These are phyloP conservation scores for Kalmanozyma brasiliensis DNA, from an alignment of 1,284 basidiomycete species.

Conservation along the genomic window DNA sequence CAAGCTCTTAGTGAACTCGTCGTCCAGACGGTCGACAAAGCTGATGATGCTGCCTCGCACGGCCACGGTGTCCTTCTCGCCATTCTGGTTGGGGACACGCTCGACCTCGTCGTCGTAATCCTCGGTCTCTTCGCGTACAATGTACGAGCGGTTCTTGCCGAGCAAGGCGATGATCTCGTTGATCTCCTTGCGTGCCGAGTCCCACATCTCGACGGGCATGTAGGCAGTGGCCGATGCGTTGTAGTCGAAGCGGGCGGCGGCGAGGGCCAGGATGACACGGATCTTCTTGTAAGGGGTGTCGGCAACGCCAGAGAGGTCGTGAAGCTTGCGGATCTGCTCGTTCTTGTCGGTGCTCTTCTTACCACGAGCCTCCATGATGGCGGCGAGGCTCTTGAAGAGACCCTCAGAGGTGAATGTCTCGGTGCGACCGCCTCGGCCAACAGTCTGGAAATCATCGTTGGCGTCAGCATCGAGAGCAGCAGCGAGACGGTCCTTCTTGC, in stretches of 20 bases:
- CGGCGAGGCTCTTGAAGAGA: conserved; percentile 91
- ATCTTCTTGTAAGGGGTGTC: conserved; percentile 86
- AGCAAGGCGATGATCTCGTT: conserved; percentile 86
- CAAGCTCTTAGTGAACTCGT: conserved; percentile 96
- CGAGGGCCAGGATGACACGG: conserved; percentile 89
- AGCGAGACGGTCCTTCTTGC: conserved; percentile 70
- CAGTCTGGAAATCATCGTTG: conserved; percentile 85
- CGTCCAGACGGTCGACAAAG: conserved; percentile 94
- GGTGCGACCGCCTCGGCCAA: conserved; percentile 87
- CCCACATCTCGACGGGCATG: conserved; percentile 94
- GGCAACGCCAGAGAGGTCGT: conserved; percentile 87
- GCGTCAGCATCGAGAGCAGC: conserved; percentile 68
- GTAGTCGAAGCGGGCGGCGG: conserved; percentile 97
- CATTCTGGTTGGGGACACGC: conserved; percentile 76
- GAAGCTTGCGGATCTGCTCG: conserved; percentile 91
- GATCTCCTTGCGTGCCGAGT: conserved; percentile 85
- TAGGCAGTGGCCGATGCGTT: conserved; percentile 85
- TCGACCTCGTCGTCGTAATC: conserved; percentile 94
- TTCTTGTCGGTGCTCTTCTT: conserved; percentile 96
- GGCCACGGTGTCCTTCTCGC: conserved; percentile 61
- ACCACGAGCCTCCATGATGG: conserved; percentile 92
- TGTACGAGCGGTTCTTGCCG: conserved; percentile 77
- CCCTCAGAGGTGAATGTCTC: conserved; percentile 86
- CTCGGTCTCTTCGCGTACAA: conserved; percentile 81
- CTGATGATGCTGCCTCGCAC: conserved; percentile 67